phyloP scores from a whole-genome alignment of 345 rosid genomes.

The Triadica sebifera region DNA sequence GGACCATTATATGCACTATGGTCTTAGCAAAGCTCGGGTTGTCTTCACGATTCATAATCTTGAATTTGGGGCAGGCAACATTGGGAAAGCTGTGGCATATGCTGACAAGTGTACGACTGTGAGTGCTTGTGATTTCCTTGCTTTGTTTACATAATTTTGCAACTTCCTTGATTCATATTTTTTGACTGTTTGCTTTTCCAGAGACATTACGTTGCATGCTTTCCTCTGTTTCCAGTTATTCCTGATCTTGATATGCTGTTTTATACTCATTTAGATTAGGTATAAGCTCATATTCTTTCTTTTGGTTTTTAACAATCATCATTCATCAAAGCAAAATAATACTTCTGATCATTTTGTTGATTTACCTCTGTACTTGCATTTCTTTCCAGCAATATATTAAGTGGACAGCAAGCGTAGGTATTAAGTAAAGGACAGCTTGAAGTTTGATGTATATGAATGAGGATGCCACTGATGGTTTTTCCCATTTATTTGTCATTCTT shows the following conservation, averaged over 20 bases:
- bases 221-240: no score
- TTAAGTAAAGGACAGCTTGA: no score
- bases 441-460: no score
- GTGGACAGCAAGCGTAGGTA: no score
- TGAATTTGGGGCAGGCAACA: constrained; percentile 69
- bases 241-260: neutral
- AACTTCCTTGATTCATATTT: neutral
- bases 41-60: constrained; percentile 94
- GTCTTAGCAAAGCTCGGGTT: constrained; percentile 74
- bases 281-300: neutral
- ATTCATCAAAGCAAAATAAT: no score
- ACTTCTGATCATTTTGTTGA: no score
- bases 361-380: no score
- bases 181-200: neutral
- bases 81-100: constrained; percentile 76
- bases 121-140: constrained; percentile 21
- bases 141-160: neutral
- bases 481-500: no score
- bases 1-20: constrained; percentile 71
- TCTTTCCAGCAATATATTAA: no score
- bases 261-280: neutral
- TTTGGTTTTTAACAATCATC: no score
- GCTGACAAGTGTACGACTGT: constrained; percentile 92
- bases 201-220: no score
- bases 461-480: no score